Conservation (phyloP, 768 basidiomycete species). For the Kwoniella pini region DNA sequence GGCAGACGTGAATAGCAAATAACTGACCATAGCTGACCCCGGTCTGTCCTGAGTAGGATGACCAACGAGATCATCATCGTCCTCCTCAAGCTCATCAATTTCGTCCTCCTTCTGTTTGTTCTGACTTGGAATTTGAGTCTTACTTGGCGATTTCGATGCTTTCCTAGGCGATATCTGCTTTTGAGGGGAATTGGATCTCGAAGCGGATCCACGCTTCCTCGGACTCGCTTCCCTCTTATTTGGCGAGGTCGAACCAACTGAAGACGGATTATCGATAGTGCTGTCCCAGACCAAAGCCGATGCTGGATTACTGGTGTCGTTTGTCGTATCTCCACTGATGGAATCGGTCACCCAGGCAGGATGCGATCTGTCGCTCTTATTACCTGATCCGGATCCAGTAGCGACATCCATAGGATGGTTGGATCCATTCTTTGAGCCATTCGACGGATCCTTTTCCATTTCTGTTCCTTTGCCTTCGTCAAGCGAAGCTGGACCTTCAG, state of each 20-base stretch:
- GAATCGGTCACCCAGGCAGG: constrained; percentile 4
- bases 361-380: background rate
- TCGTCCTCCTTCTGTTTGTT: background rate
- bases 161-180: background rate
- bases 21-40: background rate
- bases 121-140: background rate
- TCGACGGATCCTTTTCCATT: background rate
- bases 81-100: background rate
- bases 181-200: background rate
- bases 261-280: constrained; percentile 1
- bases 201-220: background rate
- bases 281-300: constrained; percentile 3
- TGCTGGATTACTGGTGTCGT: background rate
- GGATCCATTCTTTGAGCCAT: background rate
- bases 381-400: background rate
- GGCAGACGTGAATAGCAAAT: background rate
- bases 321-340: background rate
- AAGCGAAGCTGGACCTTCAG: too few relatives aligned
- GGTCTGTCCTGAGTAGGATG: background rate
- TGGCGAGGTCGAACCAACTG: background rate
- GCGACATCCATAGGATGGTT: too few relatives aligned
- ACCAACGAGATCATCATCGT: background rate
- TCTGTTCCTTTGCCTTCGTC: too few relatives aligned
- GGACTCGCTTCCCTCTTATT: background rate
- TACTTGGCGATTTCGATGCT: background rate